Conservation (phyloP, 2,329 filamentous ascomycete species). For the Pseudocercospora fuligena region DNA sequence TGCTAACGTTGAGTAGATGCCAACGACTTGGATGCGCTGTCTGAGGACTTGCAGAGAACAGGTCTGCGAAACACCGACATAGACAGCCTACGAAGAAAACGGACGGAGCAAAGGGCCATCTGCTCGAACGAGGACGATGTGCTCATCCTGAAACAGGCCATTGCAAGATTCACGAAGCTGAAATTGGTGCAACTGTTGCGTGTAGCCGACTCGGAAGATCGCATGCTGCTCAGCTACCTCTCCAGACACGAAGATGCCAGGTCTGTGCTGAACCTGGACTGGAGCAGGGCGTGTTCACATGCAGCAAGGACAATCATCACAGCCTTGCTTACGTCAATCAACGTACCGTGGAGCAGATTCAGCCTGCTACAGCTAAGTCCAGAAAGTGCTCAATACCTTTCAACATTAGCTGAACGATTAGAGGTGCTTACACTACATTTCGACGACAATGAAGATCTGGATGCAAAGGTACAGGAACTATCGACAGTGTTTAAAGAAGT, state of each 20-base stretch:
- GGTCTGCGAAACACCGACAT: constrained; percentile 27
- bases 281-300: constrained; percentile 67
- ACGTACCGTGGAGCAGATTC: constrained; percentile 61
- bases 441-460: constrained; percentile 61
- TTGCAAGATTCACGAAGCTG: constrained; percentile 63
- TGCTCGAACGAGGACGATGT: constrained; percentile 58
- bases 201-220: constrained; percentile 64
- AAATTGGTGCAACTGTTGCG: constrained; percentile 69
- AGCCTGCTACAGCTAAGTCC: constrained; percentile 67
- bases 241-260: constrained; percentile 46
- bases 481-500: constrained; percentile 63
- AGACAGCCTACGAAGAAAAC: constrained; percentile 49
- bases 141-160: constrained; percentile 58
- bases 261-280: constrained; percentile 59
- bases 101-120: constrained; percentile 57
- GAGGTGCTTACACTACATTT: constrained; percentile 69
- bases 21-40: constrained; percentile 26
- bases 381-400: constrained; percentile 59
- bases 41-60: constrained; percentile 24
- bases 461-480: constrained; percentile 61
- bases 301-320: constrained; percentile 63
- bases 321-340: constrained; percentile 61
- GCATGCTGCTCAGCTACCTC: constrained; percentile 58
- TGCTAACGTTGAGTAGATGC: constrained; percentile 15
- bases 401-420: constrained; percentile 60